Evolutionary conservation across 106 monocot genomes (phyloP).

Genomic region (Acanthochlamys bracteata): DNA sequence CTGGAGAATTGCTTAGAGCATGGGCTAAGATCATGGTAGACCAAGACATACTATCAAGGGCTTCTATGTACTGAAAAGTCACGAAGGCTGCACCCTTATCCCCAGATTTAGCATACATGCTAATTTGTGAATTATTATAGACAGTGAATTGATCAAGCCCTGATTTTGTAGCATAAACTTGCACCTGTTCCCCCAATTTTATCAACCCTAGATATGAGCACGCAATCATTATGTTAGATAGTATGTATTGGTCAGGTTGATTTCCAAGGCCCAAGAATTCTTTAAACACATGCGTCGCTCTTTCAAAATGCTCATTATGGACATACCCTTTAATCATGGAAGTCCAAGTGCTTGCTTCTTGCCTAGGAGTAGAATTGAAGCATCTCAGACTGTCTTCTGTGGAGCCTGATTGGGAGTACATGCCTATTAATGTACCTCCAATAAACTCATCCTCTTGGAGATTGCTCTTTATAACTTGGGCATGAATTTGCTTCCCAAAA

Average conservation of each 20-base stretch:
- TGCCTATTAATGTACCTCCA: slow-evolving; percentile 52
- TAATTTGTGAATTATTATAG: slow-evolving; percentile 34
- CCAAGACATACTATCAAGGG: slow-evolving; percentile 52
- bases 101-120: slow-evolving; percentile 58
- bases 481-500: slow-evolving; percentile 61
- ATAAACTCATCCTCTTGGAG: slow-evolving; percentile 54
- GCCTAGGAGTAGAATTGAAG: slow-evolving; percentile 28
- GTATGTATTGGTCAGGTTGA: slow-evolving; percentile 45
- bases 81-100: slow-evolving; percentile 33
- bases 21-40: slow-evolving; percentile 47
- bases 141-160: slow-evolving; percentile 28
- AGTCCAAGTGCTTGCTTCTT: slow-evolving; percentile 48
- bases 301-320: slow-evolving; percentile 37
- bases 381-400: slow-evolving; percentile 43
- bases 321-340: slow-evolving; percentile 53
- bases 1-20: slow-evolving; percentile 48
- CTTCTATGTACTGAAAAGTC: slow-evolving; percentile 39
- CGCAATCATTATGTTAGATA: slow-evolving; percentile 54
- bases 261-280: slow-evolving; percentile 27
- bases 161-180: slow-evolving; percentile 28
- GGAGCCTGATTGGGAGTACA: slow-evolving; percentile 33
- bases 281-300: slow-evolving; percentile 36
- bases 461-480: slow-evolving; percentile 31
- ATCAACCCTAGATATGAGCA: slow-evolving; percentile 40
- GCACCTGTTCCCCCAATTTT: slow-evolving; percentile 43